Conservation (phyloP, 2,329 filamentous ascomycete genomes). For the Niveomyces coronatus region DNA sequence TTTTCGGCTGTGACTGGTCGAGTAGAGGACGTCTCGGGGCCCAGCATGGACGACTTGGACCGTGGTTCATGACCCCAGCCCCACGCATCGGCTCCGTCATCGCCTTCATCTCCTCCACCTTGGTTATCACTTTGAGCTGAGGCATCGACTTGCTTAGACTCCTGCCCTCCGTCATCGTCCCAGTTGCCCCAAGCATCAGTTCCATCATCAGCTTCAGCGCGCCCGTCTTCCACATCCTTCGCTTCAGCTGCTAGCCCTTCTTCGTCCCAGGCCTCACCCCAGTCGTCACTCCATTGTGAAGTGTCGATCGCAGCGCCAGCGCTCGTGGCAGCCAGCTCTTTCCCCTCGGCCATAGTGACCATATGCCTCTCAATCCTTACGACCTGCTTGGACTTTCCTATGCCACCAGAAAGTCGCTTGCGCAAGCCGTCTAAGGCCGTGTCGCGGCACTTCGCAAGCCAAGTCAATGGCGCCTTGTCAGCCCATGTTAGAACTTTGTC, state of each 20-base stretch:
- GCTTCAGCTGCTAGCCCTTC: constrained; percentile 36
- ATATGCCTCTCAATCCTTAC: constrained; percentile 79
- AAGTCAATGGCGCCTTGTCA: constrained; percentile 66
- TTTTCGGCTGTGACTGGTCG: constrained; percentile 18
- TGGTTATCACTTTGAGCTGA: constrained; percentile 13
- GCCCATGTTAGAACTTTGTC: constrained; percentile 69
- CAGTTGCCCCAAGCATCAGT: constrained; percentile 80
- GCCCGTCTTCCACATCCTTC: constrained; percentile 10
- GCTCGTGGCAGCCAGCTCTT: constrained; percentile 48
- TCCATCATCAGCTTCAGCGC: constrained; percentile 29
- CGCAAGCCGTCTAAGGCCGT: constrained; percentile 67
- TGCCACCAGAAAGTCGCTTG: constrained; percentile 53
- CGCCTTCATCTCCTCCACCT: constrained; percentile 31
- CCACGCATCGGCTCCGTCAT: constrained; percentile 59
- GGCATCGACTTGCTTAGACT: constrained; percentile 11
- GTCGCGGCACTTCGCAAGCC: constrained; percentile 78
- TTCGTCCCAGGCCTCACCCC: constrained; percentile 74
- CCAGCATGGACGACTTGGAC: background rate
- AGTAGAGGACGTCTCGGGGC: constrained; percentile 8
- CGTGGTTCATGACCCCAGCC: constrained; percentile 58
- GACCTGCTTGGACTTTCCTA: constrained; percentile 58
- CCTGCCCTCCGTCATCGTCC: constrained; percentile 38
- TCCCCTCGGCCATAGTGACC: constrained; percentile 57
- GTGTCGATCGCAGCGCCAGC: constrained; percentile 33
- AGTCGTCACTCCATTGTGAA: constrained; percentile 64